These are phyloP conservation scores for Cryptosporidium sp. DNA, from an alignment of 169 alveolate species.

Conservation along the genomic window DNA sequence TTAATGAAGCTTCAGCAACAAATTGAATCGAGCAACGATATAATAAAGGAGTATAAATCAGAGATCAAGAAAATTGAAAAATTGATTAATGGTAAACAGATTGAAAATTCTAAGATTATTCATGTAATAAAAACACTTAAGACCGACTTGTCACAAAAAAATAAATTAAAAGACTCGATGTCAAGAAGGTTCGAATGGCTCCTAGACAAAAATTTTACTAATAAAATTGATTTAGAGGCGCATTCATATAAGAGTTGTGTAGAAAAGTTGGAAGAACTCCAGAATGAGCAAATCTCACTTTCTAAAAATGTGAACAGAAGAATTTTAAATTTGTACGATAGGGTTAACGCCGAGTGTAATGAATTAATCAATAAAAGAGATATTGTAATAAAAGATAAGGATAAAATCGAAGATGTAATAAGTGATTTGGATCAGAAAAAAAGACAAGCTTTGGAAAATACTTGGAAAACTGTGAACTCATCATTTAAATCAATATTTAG, in stretches of 20 bases:
- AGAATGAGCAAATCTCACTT: slow-evolving; percentile 85
- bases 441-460: slow-evolving; percentile 89
- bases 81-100: slow-evolving; percentile 78
- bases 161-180: slow-evolving; percentile 71
- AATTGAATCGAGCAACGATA: slow-evolving; percentile 80
- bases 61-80: slow-evolving; percentile 79
- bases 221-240: slow-evolving; percentile 81
- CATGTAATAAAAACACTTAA: slow-evolving; percentile 82
- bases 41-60: slow-evolving; percentile 79
- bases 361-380: slow-evolving; percentile 90
- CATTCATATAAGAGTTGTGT: slow-evolving; percentile 80
- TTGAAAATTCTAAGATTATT: slow-evolving; percentile 80
- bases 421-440: slow-evolving; percentile 92
- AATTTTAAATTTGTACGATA: slow-evolving; percentile 93
- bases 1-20: slow-evolving; percentile 77
- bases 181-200: slow-evolving; percentile 47
- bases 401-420: slow-evolving; percentile 91
- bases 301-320: slow-evolving; percentile 92
- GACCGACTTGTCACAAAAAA: slow-evolving; percentile 80
- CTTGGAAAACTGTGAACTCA: slow-evolving; percentile 90
- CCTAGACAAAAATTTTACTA: slow-evolving; percentile 2
- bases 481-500: slow-evolving; percentile 93
- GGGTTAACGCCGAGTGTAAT: slow-evolving; percentile 89
- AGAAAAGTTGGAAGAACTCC: slow-evolving; percentile 84
- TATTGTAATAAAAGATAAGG: slow-evolving; percentile 90